phyloP scores from a whole-genome alignment of 352 stramenopile species.

The Globisporangium nodosum region DNA sequence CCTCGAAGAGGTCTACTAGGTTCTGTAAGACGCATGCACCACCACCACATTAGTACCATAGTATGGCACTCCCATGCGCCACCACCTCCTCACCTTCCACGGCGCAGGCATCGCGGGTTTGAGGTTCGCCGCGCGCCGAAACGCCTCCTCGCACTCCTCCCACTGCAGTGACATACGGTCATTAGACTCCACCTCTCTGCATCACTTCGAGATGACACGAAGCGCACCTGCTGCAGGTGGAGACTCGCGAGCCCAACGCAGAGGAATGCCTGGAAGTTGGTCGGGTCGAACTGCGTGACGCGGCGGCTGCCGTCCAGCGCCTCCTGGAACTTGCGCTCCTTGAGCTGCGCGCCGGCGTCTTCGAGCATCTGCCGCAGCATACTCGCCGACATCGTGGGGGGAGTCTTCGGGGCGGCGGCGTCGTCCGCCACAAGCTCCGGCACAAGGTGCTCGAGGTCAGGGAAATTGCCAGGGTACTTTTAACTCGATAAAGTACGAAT shows the following conservation, averaged over 20 bases:
- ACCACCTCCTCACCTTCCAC: conserved; percentile 58
- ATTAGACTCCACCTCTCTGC: background rate
- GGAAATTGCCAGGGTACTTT: too few species aligned
- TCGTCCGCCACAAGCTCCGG: too few species aligned
- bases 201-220: background rate
- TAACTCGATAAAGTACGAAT: too few species aligned
- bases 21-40: conserved; percentile 26
- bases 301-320: conserved; percentile 57
- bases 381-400: conserved; percentile 42
- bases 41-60: too few species aligned
- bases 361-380: conserved; percentile 78
- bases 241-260: conserved; percentile 74
- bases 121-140: conserved; percentile 52
- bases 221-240: conserved; percentile 52
- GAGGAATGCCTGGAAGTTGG: conserved; percentile 82
- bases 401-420: too few species aligned
- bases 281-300: conserved; percentile 71
- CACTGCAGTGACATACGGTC: conserved; percentile 25
- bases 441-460: too few species aligned
- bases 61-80: background rate
- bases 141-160: conserved; percentile 66
- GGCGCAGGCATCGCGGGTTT: conserved; percentile 68
- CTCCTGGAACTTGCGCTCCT: conserved; percentile 70
- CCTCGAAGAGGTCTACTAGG: conserved; percentile 72
- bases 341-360: conserved; percentile 61